Evolutionary conservation across 352 stramenopile genomes (phyloP), one percentile per base, ranked within the genome.

Genomic region (Phytophthora capsici): DNA sequence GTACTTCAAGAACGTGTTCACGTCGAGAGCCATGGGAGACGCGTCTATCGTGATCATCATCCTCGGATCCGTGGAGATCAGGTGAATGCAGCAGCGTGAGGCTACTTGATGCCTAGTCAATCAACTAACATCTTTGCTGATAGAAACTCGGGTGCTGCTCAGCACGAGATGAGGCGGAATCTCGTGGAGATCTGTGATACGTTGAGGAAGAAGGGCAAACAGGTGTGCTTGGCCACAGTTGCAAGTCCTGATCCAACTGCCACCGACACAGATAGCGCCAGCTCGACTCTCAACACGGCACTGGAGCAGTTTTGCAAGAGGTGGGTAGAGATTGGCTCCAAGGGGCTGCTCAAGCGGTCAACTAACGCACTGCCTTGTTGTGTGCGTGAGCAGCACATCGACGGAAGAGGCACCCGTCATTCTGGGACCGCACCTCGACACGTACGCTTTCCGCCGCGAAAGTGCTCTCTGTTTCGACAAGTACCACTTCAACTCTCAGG

Each of bases 401-500:
- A 77, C 50, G 6, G 85, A 95, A 54, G 85, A 88, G 12, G 57
- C 73, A 20, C 80, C 82, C 2, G 73, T 93, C 16, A 75, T 91
- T 54, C 69, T 93, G n/a, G 84, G 82, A 1, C 85, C 87, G 2
- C 82, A 80, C n/a, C 75, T 95, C 46, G 85, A 91, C 49, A 86
- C 69, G 52, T 92, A 88, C 45, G 72, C 82, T 12, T 91, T 94
- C 66, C 80, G 77, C 38, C 84, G 85, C 14, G 66, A 86, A 6
- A 84, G 64, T 17, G 70, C 77, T 5, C 74, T 90, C 28, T 69
- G 69, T 26, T 93, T 80, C 68, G 87, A 95, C 63, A 75, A 80
- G 30, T 93, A 84, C 69, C 85, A 92, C 58, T 90, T 93, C 71
- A 94, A 93, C 66, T 91, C 84, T 22, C 88, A 75, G 48, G 85